phyloP scores from a whole-genome alignment of 176 grass and related monocot species.

The Carex kokanica region DNA sequence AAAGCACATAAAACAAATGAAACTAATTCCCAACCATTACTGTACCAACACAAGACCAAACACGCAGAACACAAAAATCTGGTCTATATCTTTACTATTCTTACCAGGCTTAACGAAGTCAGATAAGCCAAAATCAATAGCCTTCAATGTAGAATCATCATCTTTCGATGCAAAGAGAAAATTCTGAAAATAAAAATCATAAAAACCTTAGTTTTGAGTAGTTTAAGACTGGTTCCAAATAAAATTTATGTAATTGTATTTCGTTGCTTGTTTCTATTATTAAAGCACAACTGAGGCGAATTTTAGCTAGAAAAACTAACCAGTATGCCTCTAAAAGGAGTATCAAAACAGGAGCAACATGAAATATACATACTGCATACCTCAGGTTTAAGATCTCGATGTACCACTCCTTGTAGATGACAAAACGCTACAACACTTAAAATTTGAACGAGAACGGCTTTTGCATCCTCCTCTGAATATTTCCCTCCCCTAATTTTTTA shows the following conservation, averaged over 20 bases:
- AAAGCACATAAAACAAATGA: not conserved
- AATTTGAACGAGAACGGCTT: constrained; percentile 47
- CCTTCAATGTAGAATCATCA: no score
- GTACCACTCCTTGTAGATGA: constrained; percentile 61
- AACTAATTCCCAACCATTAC: not conserved
- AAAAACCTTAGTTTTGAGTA: no score
- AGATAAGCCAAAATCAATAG: no score
- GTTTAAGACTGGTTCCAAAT: no score
- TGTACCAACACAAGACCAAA: not conserved
- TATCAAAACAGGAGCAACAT: no score
- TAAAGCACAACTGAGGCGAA: no score
- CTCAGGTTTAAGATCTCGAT: constrained; percentile 59
- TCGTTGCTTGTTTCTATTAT: no score
- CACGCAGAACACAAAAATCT: not conserved
- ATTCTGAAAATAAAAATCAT: no score
- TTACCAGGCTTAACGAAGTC: constrained; percentile 35
- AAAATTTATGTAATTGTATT: no score
- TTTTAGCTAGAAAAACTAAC: not conserved
- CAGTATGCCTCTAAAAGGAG: no score
- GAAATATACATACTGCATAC: constrained; percentile 13
- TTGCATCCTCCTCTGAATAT: constrained; percentile 59
- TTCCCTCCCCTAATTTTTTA: constrained; percentile 42
- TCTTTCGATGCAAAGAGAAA: no score
- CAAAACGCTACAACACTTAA: constrained; percentile 46
- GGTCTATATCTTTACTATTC: not conserved